These are phyloP conservation scores for Euptelea pleiosperma DNA, from an alignment of 164 flowering plant species.

Conservation along the genomic window DNA sequence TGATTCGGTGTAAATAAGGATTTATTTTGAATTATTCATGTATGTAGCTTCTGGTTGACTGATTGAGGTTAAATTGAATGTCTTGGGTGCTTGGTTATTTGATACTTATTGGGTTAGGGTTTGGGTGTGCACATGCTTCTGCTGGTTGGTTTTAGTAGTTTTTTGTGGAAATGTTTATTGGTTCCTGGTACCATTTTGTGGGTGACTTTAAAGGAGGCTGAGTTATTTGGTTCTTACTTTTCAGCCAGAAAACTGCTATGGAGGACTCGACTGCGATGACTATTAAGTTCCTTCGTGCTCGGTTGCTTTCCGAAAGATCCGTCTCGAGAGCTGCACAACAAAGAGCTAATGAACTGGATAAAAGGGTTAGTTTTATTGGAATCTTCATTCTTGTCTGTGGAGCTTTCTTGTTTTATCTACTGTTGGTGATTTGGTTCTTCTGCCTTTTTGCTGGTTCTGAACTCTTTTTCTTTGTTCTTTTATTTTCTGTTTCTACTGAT, in stretches of 20 bases:
- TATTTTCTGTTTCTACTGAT: not conserved
- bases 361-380: constrained; percentile 46
- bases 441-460: not conserved
- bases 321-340: constrained; percentile 74
- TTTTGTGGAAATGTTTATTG: not conserved
- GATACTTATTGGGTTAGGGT: no score
- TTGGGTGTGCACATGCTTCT: no score
- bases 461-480: not conserved
- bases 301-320: constrained; percentile 82
- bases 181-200: no score
- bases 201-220: constrained; percentile 19
- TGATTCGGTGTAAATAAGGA: no score
- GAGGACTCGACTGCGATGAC: constrained; percentile 65
- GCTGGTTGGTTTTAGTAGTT: not conserved
- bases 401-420: not conserved
- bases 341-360: constrained; percentile 78
- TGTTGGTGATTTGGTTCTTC: not conserved
- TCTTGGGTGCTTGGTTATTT: no score
- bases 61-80: no score
- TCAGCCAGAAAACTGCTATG: constrained; percentile 24
- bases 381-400: not conserved
- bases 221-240: not conserved
- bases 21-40: no score
- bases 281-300: constrained; percentile 79
- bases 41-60: no score